Evolutionary conservation across 2,329 filamentous ascomycete genomes (phyloP).

Genomic region (Diaporthe ilicicola): DNA sequence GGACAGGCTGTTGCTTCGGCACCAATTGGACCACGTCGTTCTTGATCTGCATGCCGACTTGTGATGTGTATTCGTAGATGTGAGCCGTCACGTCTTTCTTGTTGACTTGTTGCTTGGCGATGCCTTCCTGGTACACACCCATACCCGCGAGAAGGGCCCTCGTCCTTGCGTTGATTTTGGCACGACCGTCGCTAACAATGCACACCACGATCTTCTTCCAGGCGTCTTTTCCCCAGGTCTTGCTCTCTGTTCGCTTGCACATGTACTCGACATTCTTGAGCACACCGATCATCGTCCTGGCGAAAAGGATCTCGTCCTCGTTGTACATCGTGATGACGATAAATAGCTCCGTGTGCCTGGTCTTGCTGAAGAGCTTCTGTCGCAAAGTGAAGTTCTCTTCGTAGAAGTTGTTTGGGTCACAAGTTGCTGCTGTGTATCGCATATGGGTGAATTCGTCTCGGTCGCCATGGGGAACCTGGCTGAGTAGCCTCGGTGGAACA

Average conservation of each 20-base stretch:
- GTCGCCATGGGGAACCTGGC: slow-evolving; percentile 88
- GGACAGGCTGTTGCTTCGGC: slow-evolving; percentile 87
- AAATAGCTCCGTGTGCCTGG: slow-evolving; percentile 91
- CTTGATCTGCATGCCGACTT: slow-evolving; percentile 88
- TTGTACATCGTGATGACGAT: slow-evolving; percentile 99
- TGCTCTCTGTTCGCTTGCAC: slow-evolving; percentile 91
- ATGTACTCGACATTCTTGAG: slow-evolving; percentile 99
- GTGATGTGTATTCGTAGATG: slow-evolving; percentile 94
- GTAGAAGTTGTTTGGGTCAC: slow-evolving; percentile 89
- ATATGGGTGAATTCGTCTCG: slow-evolving; percentile 92
- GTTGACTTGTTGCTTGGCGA: slow-evolving; percentile 98
- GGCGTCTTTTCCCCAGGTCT: slow-evolving; percentile 97
- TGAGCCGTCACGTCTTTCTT: slow-evolving; percentile 95
- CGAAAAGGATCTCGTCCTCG: slow-evolving; percentile 95
- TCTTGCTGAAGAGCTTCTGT: slow-evolving; percentile 91
- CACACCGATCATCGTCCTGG: slow-evolving; percentile 93
- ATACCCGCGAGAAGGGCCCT: slow-evolving; percentile 89
- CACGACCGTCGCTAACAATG: slow-evolving; percentile 94
- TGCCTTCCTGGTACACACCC: slow-evolving; percentile 97
- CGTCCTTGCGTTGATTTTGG: slow-evolving; percentile 94
- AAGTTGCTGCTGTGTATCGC: slow-evolving; percentile 94
- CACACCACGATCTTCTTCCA: slow-evolving; percentile 99
- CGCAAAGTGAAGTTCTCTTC: slow-evolving; percentile 90
- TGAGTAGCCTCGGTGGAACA: slow-evolving; percentile 86
- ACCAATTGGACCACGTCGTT: slow-evolving; percentile 87